A percentile compares a stretch with the other conserved stretches of the same genome.
Evolutionary conservation across 106 monocot genomes (phyloP).

Genomic region (Amphibolis antarctica): DNA sequence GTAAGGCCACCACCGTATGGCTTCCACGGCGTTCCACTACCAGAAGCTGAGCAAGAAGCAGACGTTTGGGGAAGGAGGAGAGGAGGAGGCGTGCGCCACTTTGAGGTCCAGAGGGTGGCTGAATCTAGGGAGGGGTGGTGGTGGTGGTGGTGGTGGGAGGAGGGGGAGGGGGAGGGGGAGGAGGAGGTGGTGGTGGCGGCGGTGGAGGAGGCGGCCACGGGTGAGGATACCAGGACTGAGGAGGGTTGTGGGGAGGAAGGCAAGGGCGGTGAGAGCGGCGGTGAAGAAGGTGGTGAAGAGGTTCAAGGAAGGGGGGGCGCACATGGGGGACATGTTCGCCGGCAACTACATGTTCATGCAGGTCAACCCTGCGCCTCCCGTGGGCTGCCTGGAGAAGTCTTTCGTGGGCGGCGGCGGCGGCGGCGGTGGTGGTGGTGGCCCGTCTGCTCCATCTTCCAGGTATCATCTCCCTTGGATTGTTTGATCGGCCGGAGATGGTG

Average conservation of each 20-base stretch:
- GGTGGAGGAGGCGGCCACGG: constrained; percentile 18
- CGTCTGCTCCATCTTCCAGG: constrained; percentile 4
- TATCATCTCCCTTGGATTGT: constrained; percentile 4
- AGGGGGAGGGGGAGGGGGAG: constrained; percentile 8
- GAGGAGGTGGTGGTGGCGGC: constrained; percentile 2
- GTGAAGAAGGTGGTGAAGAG: constrained; percentile 26
- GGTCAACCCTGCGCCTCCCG: constrained; percentile 19
- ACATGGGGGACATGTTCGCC: constrained; percentile 23
- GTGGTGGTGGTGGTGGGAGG: constrained; percentile 11
- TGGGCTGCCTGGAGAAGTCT: constrained; percentile 10
- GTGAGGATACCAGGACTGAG: constrained; percentile 12
- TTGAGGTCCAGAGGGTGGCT: constrained; percentile 4
- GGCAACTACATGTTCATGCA: constrained; percentile 39
- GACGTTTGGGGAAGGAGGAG: constrained; percentile 12
- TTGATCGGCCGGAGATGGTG: neutral
- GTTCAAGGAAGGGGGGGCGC: constrained; percentile 23
- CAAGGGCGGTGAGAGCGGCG: constrained; percentile 2
- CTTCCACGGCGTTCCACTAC: constrained; percentile 23
- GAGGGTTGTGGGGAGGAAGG: constrained; percentile 11
- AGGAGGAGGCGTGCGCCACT: neutral
- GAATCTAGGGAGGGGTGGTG: constrained; percentile 5
- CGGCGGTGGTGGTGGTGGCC: neutral
- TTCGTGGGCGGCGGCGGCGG: constrained; percentile 4
- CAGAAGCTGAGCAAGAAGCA: constrained; percentile 22
- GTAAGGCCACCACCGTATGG: too few relatives aligned